A percentile compares a stretch with the other conserved stretches of the same genome.
Evolutionary conservation across 345 rosid species (phyloP).

Genomic region (Chamaenerion angustifolium): DNA sequence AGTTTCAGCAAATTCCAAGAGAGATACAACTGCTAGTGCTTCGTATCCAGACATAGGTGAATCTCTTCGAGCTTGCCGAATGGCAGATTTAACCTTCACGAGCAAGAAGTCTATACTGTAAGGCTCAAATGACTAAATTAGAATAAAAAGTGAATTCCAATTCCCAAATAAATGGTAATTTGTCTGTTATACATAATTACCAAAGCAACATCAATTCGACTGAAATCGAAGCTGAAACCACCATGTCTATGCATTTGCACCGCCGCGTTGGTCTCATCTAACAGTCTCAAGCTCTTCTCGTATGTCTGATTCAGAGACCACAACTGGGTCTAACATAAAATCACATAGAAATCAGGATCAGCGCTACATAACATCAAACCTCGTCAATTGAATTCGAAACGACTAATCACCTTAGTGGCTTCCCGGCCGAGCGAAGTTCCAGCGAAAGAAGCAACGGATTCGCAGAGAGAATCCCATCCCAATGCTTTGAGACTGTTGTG

Average conservation of each 20-base stretch:
- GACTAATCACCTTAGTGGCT: slow-evolving; percentile 38
- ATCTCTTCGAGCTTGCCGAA: slow-evolving; percentile 28
- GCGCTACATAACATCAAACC: background rate
- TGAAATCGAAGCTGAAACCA: slow-evolving; percentile 49
- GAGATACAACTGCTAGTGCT: slow-evolving; percentile 48
- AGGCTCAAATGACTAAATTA: background rate
- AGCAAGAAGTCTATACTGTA: background rate
- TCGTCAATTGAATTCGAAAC: background rate
- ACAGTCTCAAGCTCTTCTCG: slow-evolving; percentile 51
- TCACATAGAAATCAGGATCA: background rate
- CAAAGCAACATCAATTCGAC: slow-evolving; percentile 30
- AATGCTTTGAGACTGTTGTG: slow-evolving; percentile 48
- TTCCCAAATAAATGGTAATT: background rate
- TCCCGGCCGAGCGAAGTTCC: slow-evolving; percentile 62
- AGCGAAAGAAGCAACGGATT: slow-evolving; percentile 66
- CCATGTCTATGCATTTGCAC: slow-evolving; percentile 60
- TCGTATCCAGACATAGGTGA: slow-evolving; percentile 37
- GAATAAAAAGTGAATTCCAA: background rate
- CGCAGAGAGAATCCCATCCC: slow-evolving; percentile 90
- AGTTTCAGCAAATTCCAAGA: slow-evolving; percentile 37
- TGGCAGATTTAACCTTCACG: slow-evolving; percentile 45
- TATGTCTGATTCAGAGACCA: slow-evolving; percentile 50
- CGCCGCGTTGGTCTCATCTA: slow-evolving; percentile 74
- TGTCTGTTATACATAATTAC: slow-evolving; percentile 10
- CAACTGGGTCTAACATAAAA: slow-evolving; percentile 30